Evolutionary conservation across 129 eudicot species (phyloP), one percentile per base, ranked within the genome.

Genomic region (Logfia minima): DNA sequence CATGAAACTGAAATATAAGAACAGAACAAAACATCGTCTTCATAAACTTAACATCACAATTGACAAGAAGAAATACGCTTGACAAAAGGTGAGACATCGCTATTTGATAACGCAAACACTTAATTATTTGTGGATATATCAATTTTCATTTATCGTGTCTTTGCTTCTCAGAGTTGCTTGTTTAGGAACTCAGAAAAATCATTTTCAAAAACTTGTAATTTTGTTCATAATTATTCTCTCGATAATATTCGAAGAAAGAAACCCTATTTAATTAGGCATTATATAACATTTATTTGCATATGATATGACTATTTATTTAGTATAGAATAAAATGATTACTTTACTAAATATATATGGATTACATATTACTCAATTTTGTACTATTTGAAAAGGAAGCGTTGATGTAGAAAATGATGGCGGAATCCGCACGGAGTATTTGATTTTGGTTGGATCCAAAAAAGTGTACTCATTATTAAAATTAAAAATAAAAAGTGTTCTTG

Each of bases 351-450:
- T 61, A 52, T 62, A 62, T 39, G 60, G 24, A 62, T 63, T 63
- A 61, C 51, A 37, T 26, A 71, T 64, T 22, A 63, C 51, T 67
- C 77, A 66, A 64, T 64, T 55, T 21, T 69, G 62, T n/a, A 48
- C 6, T 14, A 68, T 32, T 11, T 66, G 61, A 71, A 75, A 67
- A 65, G 79, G 79, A 79, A 58, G 29, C 23, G 3, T 55, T 65
- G 70, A 66, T 84, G 77, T 76, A 68, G 75, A 70, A 76, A 72
- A 13, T 66, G 84, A 69, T 84, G 75, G 89, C 84, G 84, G 89
- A 75, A 67, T 75, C 82, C 58, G 78, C 86, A 85, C 86, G 84
- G 89, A 67, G 80, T 68, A 75, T 65, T 70, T 70, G 68, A 71
- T 76, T 52, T 71, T 74, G 76, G 75, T 52, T 59, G 78, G 72